Conservation (phyloP, 768 basidiomycete species). For the Pleurotus pulmonarius region DNA sequence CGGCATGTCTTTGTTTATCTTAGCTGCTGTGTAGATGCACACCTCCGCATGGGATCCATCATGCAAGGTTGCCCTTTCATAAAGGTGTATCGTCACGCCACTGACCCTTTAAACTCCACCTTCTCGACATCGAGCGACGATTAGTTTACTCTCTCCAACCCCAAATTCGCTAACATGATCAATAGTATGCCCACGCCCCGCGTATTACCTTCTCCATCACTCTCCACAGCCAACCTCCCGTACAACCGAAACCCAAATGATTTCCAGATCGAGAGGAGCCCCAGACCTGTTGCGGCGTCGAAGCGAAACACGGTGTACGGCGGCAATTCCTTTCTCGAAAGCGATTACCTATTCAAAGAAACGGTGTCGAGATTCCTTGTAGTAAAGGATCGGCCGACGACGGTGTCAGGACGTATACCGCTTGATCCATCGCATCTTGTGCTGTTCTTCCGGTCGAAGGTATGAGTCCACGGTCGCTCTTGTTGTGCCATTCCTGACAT, state of each 20-base stretch:
- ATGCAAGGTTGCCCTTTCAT: constrained; percentile 1
- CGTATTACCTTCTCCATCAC: not conserved
- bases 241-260: constrained; percentile 43
- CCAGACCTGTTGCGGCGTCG: constrained; percentile 31
- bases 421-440: constrained; percentile 64
- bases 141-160: not conserved
- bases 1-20: constrained; percentile 6
- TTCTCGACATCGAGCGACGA: not conserved
- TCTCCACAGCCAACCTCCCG: constrained; percentile 21
- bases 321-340: constrained; percentile 34
- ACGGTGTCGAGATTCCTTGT: constrained; percentile 52
- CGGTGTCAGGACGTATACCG: constrained; percentile 65
- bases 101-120: not conserved
- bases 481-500: not conserved
- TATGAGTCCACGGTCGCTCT: constrained; percentile 22
- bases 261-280: constrained; percentile 64
- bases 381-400: constrained; percentile 60
- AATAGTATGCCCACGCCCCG: constrained; percentile 7
- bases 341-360: constrained; percentile 50
- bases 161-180: not conserved
- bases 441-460: constrained; percentile 80
- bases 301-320: constrained; percentile 24
- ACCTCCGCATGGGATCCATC: too few relatives aligned
- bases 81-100: not conserved
- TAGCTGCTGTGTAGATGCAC: too few relatives aligned